These are phyloP conservation scores for Juglanconis oblonga DNA, from an alignment of 2,329 filamentous ascomycete species.

Conservation along the genomic window DNA sequence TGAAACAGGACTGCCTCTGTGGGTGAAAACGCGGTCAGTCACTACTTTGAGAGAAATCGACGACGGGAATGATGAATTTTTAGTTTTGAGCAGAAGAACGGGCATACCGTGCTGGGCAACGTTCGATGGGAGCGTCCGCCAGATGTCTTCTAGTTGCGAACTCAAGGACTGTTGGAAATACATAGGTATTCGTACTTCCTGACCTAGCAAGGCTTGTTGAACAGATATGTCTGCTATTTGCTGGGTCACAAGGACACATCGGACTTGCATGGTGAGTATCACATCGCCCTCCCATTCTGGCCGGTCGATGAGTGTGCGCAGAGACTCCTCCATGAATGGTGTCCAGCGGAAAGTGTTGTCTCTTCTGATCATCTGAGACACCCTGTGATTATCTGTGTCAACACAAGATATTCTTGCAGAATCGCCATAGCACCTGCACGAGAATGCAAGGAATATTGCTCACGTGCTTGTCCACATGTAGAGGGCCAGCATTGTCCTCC, in stretches of 20 bases:
- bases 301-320: slow-evolving; percentile 42
- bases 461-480: slow-evolving; percentile 42
- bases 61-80: too few species aligned
- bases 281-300: slow-evolving; percentile 48
- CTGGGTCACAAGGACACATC: slow-evolving; percentile 39
- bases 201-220: slow-evolving; percentile 8
- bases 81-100: not conserved
- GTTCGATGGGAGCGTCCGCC: slow-evolving; percentile 22
- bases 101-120: slow-evolving; percentile 22
- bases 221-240: slow-evolving; percentile 20
- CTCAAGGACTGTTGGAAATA: slow-evolving; percentile 25
- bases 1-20: slow-evolving; percentile 34
- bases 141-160: slow-evolving; percentile 24
- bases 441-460: not conserved
- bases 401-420: slow-evolving; percentile 1
- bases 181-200: slow-evolving; percentile 19
- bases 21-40: not conserved
- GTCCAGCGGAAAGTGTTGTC: slow-evolving; percentile 56
- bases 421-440: not conserved
- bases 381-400: slow-evolving; percentile 12
- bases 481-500: slow-evolving; percentile 45
- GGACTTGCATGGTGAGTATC: slow-evolving; percentile 41
- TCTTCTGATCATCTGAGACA: slow-evolving; percentile 35
- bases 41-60: not conserved
- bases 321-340: slow-evolving; percentile 55